A percentile compares a stretch with the other conserved stretches of the same genome.
Evolutionary conservation across 495 filamentous ascomycete genomes (phyloP).

Genomic region (Aspergillus bertholletiae): DNA sequence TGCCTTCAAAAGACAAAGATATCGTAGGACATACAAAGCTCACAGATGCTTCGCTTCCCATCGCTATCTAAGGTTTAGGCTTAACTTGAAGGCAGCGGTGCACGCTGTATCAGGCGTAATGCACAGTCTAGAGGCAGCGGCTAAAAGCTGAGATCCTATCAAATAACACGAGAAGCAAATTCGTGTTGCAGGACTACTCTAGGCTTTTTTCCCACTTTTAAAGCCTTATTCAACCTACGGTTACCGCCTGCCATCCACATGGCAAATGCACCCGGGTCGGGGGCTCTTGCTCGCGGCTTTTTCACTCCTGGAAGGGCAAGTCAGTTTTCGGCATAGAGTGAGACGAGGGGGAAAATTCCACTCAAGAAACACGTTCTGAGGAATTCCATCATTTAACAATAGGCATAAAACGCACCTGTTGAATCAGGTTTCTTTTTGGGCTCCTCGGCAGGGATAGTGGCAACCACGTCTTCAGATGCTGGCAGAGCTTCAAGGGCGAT

Average conservation of each 20-base stretch:
- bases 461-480: conserved; percentile 18
- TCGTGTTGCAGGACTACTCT: conserved; percentile 22
- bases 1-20: background rate
- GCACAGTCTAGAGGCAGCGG: background rate
- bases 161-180: conserved; percentile 19
- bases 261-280: conserved; percentile 32
- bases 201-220: conserved; percentile 38
- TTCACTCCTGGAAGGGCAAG: conserved; percentile 20
- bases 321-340: conserved; percentile 1
- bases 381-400: too few species aligned
- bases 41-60: background rate
- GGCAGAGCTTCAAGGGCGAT: conserved; percentile 18
- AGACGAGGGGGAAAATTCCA: background rate
- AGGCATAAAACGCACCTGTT: conserved; percentile 19
- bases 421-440: conserved; percentile 34
- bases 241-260: conserved; percentile 41
- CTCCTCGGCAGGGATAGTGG: conserved; percentile 15
- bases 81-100: background rate
- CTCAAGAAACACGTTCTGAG: background rate
- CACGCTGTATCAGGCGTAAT: background rate
- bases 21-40: background rate
- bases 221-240: conserved; percentile 27
- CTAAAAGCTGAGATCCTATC: conserved; percentile 8
- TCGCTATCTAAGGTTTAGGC: background rate
- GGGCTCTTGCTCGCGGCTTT: conserved; percentile 23